Evolutionary conservation across 164 flowering plant genomes (phyloP), one percentile per base, ranked within the genome.

Genomic region (Chimonanthus praecox): DNA sequence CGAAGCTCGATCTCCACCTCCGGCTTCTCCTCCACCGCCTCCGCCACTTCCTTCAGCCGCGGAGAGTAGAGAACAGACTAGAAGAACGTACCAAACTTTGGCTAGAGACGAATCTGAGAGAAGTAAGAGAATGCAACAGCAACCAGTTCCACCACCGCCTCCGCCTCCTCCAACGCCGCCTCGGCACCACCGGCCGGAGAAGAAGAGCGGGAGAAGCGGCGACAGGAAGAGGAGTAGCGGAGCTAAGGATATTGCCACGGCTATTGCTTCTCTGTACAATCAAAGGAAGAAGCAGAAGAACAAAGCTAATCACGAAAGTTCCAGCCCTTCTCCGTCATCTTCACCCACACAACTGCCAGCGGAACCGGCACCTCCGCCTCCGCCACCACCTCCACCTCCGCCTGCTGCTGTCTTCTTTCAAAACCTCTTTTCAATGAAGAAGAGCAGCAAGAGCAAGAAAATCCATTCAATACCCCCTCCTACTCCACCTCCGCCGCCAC

Each of bases 161-260:
- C 73, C 64, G 3, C 73, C 50, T 6, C 73, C 73, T 10, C 67
- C 63, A 18, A 66, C 73, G 2, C 73, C 73, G 50, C 66, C 51
- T 18, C 66, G 67, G 16, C 73, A n/a, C 11, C 60, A 49, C 6
- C 15, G n/a, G 0, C 65, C 54, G 15, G 66, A 76, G 65, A 83
- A 79, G 74, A 70, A 64, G 76, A 83, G 58, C 76, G 9, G 54
- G 20, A 79, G 71, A 7, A 85, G 69, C 51, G 61, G 71, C n/a
- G 80, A 80, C 3, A 75, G 82, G 46, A 87, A 78, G 80, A 89
- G 83, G 80, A 84, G 85, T 9, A 80, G 83, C 46, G 83, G 86
- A 33, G 85, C 85, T 9, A 90, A 80, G 75, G 95, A 92, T 11
- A 72, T 92, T 43, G 87, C 87, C 10, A 86, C 71, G 64, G 92